Base-by-base conservation (phyloP, 345 rosid genomes). In the Rhodamnia rubescens region DNA sequence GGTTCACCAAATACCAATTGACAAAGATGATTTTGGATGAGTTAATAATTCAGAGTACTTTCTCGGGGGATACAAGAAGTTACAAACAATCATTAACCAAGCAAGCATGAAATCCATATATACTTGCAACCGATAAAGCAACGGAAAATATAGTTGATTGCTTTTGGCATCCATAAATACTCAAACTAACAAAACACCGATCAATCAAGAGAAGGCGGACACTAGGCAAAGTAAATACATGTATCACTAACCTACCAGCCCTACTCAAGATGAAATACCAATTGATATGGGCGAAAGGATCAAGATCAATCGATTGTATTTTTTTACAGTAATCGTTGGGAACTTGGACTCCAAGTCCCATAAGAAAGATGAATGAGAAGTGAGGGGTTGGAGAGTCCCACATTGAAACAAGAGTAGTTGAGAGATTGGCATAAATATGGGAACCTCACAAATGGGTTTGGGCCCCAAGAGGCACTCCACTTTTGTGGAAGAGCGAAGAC, bases 181-280 rank as follows among this genome's bases (percentile, higher is more conserved):
- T 27, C 40, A 27, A 64, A 64, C 75, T 64, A 32, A 64, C 22
- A 64, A 61, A 32, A 32, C 40, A 64, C 44, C 12, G 4, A 22
- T 64, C 75, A 64, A 32, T 64, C 75, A 32, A 64, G 75, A 29
- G 22, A 64, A 32, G 44, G 50, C 61, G 53, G 50, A 36, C 69
- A 64, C 36, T 42, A 54, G 85, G 40, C 44, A 64, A 82, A 36
- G 47, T 82, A 52, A 82, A 82, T 53, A 18, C 58, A 82, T 22
- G 32, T n/a, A 82, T 18, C 56, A 50, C 59, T 26, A 83, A 92
- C 98, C 55, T 91, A 96, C 99, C 98, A 97, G 84, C 99, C 99
- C 90, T 94, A 94, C 83, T 93, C 95, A 61, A 96, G 98, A 91
- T 97, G 99, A 90, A 97, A 97, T 44, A 95, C 98, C 87, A 97